Percentiles rank a stretch among this genome's conserved stretches.
Conservation (phyloP, 441 rosid genomes). For the Biscutella laevigata region DNA sequence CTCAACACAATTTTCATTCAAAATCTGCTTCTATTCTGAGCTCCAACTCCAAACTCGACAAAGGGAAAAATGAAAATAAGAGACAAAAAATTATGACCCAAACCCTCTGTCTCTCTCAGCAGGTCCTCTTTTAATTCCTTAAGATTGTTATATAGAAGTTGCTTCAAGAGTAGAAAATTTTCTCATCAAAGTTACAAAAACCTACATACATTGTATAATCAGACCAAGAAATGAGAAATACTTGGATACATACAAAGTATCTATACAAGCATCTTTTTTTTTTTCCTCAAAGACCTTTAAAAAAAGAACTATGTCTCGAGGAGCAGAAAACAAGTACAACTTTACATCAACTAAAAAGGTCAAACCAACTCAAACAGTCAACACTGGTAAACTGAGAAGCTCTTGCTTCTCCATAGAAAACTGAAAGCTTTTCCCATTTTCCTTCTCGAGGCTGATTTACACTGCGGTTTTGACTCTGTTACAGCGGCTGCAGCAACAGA, state of each 20-base stretch:
- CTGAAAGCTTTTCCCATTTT: conserved; percentile 63
- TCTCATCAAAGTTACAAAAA: not conserved
- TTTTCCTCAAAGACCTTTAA: conserved; percentile 21
- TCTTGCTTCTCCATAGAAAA: conserved; percentile 69
- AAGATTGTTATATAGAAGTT: too few species aligned
- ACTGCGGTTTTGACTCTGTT: conserved; percentile 53
- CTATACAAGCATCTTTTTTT: conserved; percentile 18
- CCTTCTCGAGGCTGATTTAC: conserved; percentile 49
- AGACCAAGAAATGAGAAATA: not conserved
- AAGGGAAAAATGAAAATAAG: not conserved
- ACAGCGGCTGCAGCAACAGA: conserved; percentile 22
- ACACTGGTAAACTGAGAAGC: conserved; percentile 64
- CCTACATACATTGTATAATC: conserved; percentile 2
- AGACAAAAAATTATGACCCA: not conserved
- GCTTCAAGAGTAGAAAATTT: not conserved
- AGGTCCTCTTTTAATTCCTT: too few species aligned
- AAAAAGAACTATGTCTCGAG: conserved; percentile 17
- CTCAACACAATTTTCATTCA: not conserved
- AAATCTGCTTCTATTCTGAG: not conserved
- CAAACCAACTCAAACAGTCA: too few species aligned
- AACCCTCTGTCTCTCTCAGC: not conserved
- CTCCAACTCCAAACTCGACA: not conserved
- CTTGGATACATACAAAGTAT: not conserved
- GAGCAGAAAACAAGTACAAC: not conserved
- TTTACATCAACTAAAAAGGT: conserved; percentile 21